These are phyloP conservation scores for Kondoa subrosea DNA, from an alignment of 768 basidiomycete species.

Conservation along the genomic window DNA sequence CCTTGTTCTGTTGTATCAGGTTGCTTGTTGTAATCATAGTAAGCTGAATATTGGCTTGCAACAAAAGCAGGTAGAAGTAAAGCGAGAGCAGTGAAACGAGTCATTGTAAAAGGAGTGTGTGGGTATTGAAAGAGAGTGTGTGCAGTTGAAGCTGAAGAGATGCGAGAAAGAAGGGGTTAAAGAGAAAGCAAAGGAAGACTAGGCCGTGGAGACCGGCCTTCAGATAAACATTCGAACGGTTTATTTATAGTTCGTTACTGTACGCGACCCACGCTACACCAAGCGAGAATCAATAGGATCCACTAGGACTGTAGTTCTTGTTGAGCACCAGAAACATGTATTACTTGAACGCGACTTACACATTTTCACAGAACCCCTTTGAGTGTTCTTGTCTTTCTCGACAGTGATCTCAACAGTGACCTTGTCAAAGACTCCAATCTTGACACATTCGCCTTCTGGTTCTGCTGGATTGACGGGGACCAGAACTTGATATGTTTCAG, in stretches of 20 bases:
- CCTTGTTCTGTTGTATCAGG: neutral
- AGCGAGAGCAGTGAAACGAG: neutral
- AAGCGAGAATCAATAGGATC: neutral
- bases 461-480: constrained; percentile 38
- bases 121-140: too few species aligned
- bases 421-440: constrained; percentile 81
- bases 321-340: neutral
- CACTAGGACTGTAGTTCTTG: too few species aligned
- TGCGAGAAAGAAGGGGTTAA: neutral
- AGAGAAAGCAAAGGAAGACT: neutral
- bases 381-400: constrained; percentile 41
- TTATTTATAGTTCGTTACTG: neutral
- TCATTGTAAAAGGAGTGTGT: neutral
- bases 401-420: constrained; percentile 77
- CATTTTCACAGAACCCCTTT: neutral
- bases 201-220: too few species aligned
- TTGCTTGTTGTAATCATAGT: neutral
- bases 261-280: neutral
- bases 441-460: constrained; percentile 35
- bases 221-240: too few species aligned
- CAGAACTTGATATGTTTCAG: constrained; percentile 71
- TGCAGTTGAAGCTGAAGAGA: too few species aligned
- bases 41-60: neutral
- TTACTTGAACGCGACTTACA: neutral
- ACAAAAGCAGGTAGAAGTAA: constrained; percentile 1